Base-by-base conservation (phyloP, 2,329 filamentous ascomycete species). In the Sclerotinia minor region DNA sequence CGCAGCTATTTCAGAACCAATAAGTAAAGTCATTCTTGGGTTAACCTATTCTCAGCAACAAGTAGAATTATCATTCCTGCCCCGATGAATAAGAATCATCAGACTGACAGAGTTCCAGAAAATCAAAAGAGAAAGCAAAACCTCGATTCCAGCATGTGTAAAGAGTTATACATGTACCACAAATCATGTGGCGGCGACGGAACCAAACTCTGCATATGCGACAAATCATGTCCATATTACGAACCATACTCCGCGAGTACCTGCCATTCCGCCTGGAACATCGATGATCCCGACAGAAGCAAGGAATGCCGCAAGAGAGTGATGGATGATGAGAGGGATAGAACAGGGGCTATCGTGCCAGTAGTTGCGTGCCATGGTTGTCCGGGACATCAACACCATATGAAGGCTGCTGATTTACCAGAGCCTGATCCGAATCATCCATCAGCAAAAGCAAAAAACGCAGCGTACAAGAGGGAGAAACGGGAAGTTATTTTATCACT, bases 151-250 rank as follows among this genome's bases (percentile, higher is more conserved):
- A 50, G 19, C 1, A 61, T 61, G 44, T 61, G 45, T 17, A 50
- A 61, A 15, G 58, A 61, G 7, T 38, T 49, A 11, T 61, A 50
- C 19, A 11, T 24, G 13, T 19, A 24, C 17, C 44, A 38, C 19
- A 49, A 7, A 13, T 61, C 44, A 38, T 61, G 44, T n/a, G 45
- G 58, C 13, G 44, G 58, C 21, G 29, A 61, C 24, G 44, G 44
- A 13, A 24, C 29, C 45, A 50, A 61, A 4, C 21, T 44, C 15
- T 61, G 44, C 29, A 29, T 61, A 19, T 61, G 58, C n/a, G 58
- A 61, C 38, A 26, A 61, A 38, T 50, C 58, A 50, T 50, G 45
- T 21, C 29, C 44, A 24, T 24, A 38, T 29, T 35, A 61, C n/a
- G 44, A 61, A 19, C 58, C 44, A 3, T 61, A 61, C 45, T 61